Evolutionary conservation across 768 basidiomycete genomes (phyloP), one percentile per base, ranked within the genome.

Genomic region (Tylopilus balloui): DNA sequence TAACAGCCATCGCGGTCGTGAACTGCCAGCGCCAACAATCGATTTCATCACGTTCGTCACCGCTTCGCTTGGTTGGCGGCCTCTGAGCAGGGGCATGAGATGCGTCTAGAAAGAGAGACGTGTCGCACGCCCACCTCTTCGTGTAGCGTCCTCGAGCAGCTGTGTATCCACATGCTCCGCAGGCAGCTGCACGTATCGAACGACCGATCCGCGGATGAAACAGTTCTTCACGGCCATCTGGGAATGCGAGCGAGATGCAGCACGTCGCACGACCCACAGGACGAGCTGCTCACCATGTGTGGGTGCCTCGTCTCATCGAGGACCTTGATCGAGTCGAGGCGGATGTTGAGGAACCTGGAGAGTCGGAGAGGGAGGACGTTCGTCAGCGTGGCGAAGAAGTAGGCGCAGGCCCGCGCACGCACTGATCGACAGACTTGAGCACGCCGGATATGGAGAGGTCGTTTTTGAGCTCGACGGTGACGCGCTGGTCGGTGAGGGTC

Each of bases 141-240:
- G 76, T 29, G 95, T 97, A 25, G 95, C 95, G 66, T 99, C 95
- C 70, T 99, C 95, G 34, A 99, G 67, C 44, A 98, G 70, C 57
- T 94, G 92, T 2, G 92, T 96, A 68, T 99, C 96, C 50, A 99
- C 92, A 52, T 88, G 88, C 54, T 89, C 86, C 21, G 90, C 83
- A 3, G 92, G 92, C 47, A 99, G 76, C 65, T 95, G 91, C 17
- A 98, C 96, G 62, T 99, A 99, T 57, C 96, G 87, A 45, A 99
- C 94, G 13, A 98, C 96, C 15, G 92, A 95, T 54, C 96, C 96
- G 36, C 96, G 86, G 60, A 99, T 99, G 66, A 99, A 99, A 68
- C 93, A 96, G 69, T 98, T 98, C 74, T 94, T 95, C 36, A 99
- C 93, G 0, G 95, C 93, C 84, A 97, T 93, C 95, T 98, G 58